Evolutionary conservation across 192 early-diverging fungal genomes (phyloP).

Genomic region (Glomus cerebriforme): DNA sequence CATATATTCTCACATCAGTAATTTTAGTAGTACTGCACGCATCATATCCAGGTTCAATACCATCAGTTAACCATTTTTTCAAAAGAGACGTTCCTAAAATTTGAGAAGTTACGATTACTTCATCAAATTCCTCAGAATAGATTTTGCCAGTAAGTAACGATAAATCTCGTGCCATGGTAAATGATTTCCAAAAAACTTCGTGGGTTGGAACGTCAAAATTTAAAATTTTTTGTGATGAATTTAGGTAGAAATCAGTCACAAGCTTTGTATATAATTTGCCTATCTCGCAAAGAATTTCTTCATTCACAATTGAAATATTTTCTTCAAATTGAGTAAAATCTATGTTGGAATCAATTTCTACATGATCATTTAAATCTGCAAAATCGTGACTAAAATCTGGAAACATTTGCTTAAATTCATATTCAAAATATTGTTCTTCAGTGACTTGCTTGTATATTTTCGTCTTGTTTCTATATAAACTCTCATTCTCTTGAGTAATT

Average conservation of each 20-base stretch:
- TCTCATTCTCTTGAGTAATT: slow-evolving; percentile 51
- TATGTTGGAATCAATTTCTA: slow-evolving; percentile 42
- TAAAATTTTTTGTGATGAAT: not conserved
- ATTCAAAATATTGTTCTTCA: slow-evolving; percentile 71
- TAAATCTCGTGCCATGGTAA: slow-evolving; percentile 49
- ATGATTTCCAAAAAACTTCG: slow-evolving; percentile 42
- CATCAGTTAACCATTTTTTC: slow-evolving; percentile 43
- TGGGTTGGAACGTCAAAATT: not conserved
- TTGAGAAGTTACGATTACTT: slow-evolving; percentile 50
- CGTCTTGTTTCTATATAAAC: slow-evolving; percentile 56
- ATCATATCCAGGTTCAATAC: not conserved
- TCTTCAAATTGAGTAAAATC: slow-evolving; percentile 36
- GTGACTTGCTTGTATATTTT: slow-evolving; percentile 46
- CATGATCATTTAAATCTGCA: slow-evolving; percentile 60
- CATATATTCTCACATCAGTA: slow-evolving; percentile 58
- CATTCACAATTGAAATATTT: slow-evolving; percentile 48
- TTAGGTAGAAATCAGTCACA: slow-evolving; percentile 31
- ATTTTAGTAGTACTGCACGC: slow-evolving; percentile 35
- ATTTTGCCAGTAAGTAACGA: slow-evolving; percentile 45
- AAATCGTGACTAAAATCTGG: slow-evolving; percentile 86
- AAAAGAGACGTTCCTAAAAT: slow-evolving; percentile 56
- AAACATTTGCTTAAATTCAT: slow-evolving; percentile 75
- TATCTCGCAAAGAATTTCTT: slow-evolving; percentile 48
- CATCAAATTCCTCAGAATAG: slow-evolving; percentile 50
- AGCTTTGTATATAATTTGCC: slow-evolving; percentile 52